These are phyloP conservation scores for Termitomyces sp. DNA, from an alignment of 768 basidiomycete genomes.

Conservation along the genomic window DNA sequence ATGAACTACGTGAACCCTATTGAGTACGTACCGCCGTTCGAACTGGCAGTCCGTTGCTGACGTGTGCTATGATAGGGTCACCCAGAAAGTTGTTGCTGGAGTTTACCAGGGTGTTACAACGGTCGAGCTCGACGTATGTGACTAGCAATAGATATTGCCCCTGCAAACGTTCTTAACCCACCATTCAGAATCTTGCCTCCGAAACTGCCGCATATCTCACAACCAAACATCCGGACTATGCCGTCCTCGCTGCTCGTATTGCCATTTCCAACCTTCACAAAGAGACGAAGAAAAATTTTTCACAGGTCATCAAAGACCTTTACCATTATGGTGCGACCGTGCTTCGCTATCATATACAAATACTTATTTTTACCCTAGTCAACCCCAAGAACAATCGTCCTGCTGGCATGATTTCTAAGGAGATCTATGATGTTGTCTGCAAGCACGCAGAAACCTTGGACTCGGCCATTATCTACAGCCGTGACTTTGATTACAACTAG, in stretches of 20 bases:
- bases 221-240: conserved; percentile 97
- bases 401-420: conserved; percentile 88
- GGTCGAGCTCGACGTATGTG: conserved; percentile 88
- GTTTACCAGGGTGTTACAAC: conserved; percentile 97
- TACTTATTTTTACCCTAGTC: conserved; percentile 37
- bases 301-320: conserved; percentile 86
- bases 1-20: conserved; percentile 89
- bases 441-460: conserved; percentile 81
- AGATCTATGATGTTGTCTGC: conserved; percentile 79
- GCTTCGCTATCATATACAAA: neutral
- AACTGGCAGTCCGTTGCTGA: neutral
- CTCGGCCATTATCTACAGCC: conserved; percentile 95
- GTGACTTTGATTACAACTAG: conserved; percentile 98
- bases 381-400: conserved; percentile 92
- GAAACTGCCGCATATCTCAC: conserved; percentile 98
- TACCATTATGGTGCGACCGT: conserved; percentile 72
- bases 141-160: neutral
- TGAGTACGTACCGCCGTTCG: conserved; percentile 49
- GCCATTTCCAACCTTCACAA: conserved; percentile 99
- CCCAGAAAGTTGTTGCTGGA: conserved; percentile 90
- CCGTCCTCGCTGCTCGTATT: conserved; percentile 96
- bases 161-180: neutral
- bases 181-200: conserved; percentile 83
- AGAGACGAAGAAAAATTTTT: conserved; percentile 97
- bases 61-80: conserved; percentile 48